Evolutionary conservation across 352 stramenopile genomes (phyloP).

Genomic region (Globisporangium nagaii): DNA sequence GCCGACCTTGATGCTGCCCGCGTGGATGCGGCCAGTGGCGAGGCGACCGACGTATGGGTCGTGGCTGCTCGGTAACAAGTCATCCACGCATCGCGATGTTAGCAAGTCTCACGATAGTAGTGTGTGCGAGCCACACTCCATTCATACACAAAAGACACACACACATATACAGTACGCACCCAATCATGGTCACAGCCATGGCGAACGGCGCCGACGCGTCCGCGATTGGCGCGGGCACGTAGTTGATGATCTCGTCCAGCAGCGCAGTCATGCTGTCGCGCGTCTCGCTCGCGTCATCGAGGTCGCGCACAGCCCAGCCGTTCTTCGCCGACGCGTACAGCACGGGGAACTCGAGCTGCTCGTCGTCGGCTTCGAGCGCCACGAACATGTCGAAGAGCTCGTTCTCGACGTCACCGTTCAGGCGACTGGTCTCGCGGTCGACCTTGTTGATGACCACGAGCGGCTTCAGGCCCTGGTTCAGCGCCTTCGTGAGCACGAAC

Average conservation of each 20-base stretch:
- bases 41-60: constrained; percentile 98
- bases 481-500: constrained; percentile 96
- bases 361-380: constrained; percentile 88
- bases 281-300: constrained; percentile 61
- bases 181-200: constrained; percentile 95
- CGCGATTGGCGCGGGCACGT: constrained; percentile 87
- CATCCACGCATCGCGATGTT: background rate
- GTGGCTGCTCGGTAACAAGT: constrained; percentile 72
- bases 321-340: constrained; percentile 95
- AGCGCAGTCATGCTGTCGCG: constrained; percentile 91
- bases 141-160: background rate
- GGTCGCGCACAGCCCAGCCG: constrained; percentile 92
- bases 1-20: constrained; percentile 87
- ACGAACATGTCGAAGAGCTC: constrained; percentile 98
- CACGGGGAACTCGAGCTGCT: constrained; percentile 96
- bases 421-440: constrained; percentile 88
- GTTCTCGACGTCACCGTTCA: constrained; percentile 94
- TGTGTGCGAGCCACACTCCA: background rate
- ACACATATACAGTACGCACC: too few species aligned
- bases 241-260: constrained; percentile 95
- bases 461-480: constrained; percentile 89
- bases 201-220: constrained; percentile 87
- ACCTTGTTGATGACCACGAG: constrained; percentile 99
- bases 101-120: background rate
- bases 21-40: constrained; percentile 94